Evolutionary conservation across 257 asterid genomes (phyloP).

Genomic region (Anisodus acutangulus): DNA sequence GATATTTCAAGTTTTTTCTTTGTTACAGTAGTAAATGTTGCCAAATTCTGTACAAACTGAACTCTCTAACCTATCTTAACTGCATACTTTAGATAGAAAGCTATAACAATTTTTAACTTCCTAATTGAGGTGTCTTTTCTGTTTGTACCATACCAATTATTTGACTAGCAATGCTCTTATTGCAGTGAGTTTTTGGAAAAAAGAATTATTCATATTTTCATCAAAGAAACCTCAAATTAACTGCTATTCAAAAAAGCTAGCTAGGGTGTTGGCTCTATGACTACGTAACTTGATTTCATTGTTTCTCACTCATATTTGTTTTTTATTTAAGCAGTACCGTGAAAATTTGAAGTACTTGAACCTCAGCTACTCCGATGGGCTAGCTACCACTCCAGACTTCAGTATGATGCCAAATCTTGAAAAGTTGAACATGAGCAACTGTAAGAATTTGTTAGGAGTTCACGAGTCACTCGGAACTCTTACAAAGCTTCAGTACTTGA

Average conservation of each 20-base stretch:
- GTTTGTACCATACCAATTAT: background rate
- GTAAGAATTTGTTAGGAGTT: constrained; percentile 15
- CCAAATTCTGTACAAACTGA: background rate
- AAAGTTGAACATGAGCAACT: constrained; percentile 26
- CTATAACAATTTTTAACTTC: background rate
- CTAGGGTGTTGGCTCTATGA: background rate
- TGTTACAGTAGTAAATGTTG: background rate
- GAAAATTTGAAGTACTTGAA: constrained; percentile 28
- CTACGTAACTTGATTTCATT: background rate
- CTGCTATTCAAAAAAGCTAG: background rate
- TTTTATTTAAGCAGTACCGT: background rate
- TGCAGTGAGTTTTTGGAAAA: background rate
- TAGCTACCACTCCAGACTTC: constrained; percentile 25
- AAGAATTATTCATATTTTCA: background rate
- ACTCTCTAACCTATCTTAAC: background rate
- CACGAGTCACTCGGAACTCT: constrained; percentile 20
- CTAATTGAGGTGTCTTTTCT: background rate
- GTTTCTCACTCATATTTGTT: constrained; percentile 1
- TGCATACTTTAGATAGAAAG: background rate
- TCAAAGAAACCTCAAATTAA: background rate
- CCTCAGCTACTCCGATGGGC: constrained; percentile 29
- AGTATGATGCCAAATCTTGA: constrained; percentile 27
- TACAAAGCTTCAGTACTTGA: constrained; percentile 13
- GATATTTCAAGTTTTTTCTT: background rate
- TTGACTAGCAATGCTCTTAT: background rate